Percentiles rank a stretch among this genome's conserved stretches.
These are phyloP conservation scores for Pisolithus orientalis DNA, from an alignment of 768 basidiomycete genomes.

Conservation along the genomic window DNA sequence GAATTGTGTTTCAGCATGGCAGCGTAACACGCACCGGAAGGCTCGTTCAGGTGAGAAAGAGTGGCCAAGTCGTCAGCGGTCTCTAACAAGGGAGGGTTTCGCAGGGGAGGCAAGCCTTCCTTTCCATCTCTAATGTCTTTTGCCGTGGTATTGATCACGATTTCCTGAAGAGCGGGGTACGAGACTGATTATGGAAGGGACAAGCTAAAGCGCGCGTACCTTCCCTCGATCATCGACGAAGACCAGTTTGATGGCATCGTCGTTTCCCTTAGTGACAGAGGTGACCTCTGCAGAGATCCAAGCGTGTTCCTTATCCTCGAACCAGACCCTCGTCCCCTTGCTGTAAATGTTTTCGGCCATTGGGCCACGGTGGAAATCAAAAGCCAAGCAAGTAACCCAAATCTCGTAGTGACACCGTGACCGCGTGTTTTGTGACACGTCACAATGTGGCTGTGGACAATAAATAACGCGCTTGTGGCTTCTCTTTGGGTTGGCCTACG, in stretches of 20 bases:
- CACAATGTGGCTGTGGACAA: conserved; percentile 7
- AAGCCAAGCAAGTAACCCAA: not conserved
- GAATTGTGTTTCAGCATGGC: not conserved
- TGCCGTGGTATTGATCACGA: conserved; percentile 67
- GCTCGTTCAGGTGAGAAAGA: conserved; percentile 96
- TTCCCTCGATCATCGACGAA: conserved; percentile 91
- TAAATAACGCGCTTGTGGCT: conserved; percentile 10
- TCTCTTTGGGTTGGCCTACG: no score
- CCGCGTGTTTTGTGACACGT: not conserved
- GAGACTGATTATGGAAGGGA: conserved; percentile 1
- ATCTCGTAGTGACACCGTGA: not conserved
- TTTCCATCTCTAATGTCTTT: conserved; percentile 77
- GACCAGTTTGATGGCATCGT: conserved; percentile 74
- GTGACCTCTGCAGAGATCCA: conserved; percentile 90
- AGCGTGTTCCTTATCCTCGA: conserved; percentile 89
- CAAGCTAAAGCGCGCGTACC: conserved; percentile 38
- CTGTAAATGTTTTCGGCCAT: conserved; percentile 93
- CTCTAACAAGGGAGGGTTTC: conserved; percentile 94
- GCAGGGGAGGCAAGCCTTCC: conserved; percentile 81
- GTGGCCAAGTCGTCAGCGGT: conserved; percentile 97
- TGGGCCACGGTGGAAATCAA: conserved; percentile 19
- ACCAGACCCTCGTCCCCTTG: conserved; percentile 88
- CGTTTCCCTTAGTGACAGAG: conserved; percentile 53
- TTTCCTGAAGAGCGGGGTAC: conserved; percentile 48
- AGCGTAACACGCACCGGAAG: conserved; percentile 62